Percentiles rank a stretch among this genome's conserved stretches.
phyloP scores from a whole-genome alignment of 1,139 yeast genomes.

The Yamadazyma atmosphaerica region DNA sequence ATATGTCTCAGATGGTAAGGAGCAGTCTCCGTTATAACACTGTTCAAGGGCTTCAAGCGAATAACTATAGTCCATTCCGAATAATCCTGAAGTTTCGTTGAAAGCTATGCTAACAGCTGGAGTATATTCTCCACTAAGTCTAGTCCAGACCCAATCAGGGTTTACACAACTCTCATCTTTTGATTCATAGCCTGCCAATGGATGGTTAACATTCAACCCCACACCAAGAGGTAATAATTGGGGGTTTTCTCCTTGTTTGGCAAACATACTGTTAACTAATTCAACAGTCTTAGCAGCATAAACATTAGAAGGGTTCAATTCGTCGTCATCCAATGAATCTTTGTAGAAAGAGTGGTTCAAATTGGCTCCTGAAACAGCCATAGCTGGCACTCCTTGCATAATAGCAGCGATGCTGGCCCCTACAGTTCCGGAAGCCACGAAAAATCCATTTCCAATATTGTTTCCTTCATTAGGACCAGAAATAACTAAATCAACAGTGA shows the following conservation, averaged over 20 bases:
- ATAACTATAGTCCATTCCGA: conserved; percentile 18
- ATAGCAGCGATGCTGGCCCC: conserved; percentile 42
- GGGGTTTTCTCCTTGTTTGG: conserved; percentile 24
- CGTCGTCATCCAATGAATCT: conserved; percentile 28
- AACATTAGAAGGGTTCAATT: conserved; percentile 30
- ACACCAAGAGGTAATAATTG: conserved; percentile 35
- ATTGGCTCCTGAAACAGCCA: conserved; percentile 44
- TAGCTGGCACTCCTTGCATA: conserved; percentile 38
- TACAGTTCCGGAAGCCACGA: conserved; percentile 40
- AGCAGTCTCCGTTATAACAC: conserved; percentile 32
- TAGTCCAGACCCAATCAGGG: conserved; percentile 33
- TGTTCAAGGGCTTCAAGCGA: conserved; percentile 16
- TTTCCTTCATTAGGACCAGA: conserved; percentile 46
- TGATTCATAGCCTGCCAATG: conserved; percentile 29
- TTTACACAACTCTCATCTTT: conserved; percentile 26
- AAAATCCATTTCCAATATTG: conserved; percentile 38
- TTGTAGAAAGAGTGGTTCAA: conserved; percentile 37
- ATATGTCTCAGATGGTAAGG: conserved; percentile 30
- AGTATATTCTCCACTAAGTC: conserved; percentile 33
- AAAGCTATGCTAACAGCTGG: conserved; percentile 26
- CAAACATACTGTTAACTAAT: conserved; percentile 30
- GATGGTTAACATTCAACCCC: conserved; percentile 40
- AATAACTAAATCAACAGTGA: conserved; percentile 38
- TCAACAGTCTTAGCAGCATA: conserved; percentile 29
- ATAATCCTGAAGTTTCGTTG: conserved; percentile 22